These are phyloP conservation scores for Hericium coralloides DNA, from an alignment of 768 basidiomycete genomes.

Conservation along the genomic window DNA sequence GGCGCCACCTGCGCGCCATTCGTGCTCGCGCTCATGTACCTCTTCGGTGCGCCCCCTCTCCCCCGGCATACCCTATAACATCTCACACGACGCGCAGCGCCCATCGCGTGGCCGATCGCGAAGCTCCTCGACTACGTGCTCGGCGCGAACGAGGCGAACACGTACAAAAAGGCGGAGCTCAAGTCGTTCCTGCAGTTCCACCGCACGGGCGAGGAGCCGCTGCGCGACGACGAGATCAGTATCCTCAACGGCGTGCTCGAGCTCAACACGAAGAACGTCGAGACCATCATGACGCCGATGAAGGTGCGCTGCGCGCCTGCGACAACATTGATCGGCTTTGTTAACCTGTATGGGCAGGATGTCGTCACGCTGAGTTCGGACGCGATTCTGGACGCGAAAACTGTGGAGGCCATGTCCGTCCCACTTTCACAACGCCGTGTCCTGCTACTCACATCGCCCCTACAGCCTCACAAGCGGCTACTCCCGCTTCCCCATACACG, in stretches of 20 bases:
- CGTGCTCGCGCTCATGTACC: slow-evolving; percentile 41
- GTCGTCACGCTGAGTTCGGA: slow-evolving; percentile 75
- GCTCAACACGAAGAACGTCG: slow-evolving; percentile 62
- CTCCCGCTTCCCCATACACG: slow-evolving; percentile 86
- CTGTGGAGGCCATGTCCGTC: slow-evolving; percentile 67
- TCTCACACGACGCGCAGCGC: slow-evolving; percentile 22
- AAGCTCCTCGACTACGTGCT: slow-evolving; percentile 75
- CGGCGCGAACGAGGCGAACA: slow-evolving; percentile 61
- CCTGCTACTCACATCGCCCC: slow-evolving; percentile 1
- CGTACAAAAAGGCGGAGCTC: slow-evolving; percentile 69
- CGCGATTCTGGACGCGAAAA: slow-evolving; percentile 66
- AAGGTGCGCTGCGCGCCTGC: slow-evolving; percentile 29
- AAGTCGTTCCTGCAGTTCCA: slow-evolving; percentile 69
- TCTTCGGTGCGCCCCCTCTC: slow-evolving; percentile 28
- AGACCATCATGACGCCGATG: slow-evolving; percentile 49
- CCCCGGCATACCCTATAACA: background rate
- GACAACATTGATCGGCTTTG: no score
- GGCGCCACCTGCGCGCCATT: slow-evolving; percentile 44
- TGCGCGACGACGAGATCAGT: slow-evolving; percentile 74
- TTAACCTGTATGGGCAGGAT: slow-evolving; percentile 50
- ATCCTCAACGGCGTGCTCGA: slow-evolving; percentile 77
- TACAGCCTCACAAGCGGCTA: slow-evolving; percentile 73
- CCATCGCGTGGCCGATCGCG: slow-evolving; percentile 51
- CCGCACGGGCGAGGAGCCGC: slow-evolving; percentile 64
- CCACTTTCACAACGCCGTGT: background rate